Evolutionary conservation across 2,329 filamentous ascomycete species (phyloP).

Genomic region (Geosmithia putterillii): DNA sequence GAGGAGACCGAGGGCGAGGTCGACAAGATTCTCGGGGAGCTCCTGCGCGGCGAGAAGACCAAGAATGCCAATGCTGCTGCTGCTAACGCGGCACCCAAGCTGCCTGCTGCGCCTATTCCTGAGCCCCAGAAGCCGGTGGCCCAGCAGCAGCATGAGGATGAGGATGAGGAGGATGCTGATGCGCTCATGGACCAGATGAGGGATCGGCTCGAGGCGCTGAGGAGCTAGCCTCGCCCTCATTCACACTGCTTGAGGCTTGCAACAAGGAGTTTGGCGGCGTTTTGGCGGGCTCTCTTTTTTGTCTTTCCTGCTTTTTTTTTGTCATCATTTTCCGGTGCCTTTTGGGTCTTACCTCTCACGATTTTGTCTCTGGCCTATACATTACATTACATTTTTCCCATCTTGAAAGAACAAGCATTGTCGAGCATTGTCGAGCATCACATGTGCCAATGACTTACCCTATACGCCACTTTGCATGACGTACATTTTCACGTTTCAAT

Average conservation of each 20-base stretch:
- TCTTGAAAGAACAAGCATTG: too few relatives aligned
- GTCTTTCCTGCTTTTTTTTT: too few relatives aligned
- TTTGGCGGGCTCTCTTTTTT: too few relatives aligned
- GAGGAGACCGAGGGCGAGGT: slow-evolving; percentile 70
- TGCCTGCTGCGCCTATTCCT: slow-evolving; percentile 42
- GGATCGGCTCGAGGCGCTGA: slow-evolving; percentile 76
- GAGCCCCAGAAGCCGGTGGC: slow-evolving; percentile 42
- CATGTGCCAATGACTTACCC: too few relatives aligned
- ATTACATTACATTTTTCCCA: too few relatives aligned
- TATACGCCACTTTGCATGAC: too few relatives aligned
- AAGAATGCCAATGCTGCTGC: slow-evolving; percentile 49
- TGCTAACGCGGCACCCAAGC: slow-evolving; percentile 48
- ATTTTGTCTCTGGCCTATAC: too few relatives aligned
- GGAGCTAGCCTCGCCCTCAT: slow-evolving; percentile 45
- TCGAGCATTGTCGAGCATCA: too few relatives aligned
- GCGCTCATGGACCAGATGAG: slow-evolving; percentile 92
- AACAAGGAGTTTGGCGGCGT: not conserved
- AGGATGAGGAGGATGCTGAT: slow-evolving; percentile 78
- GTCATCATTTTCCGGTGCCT: too few relatives aligned
- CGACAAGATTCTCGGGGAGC: slow-evolving; percentile 84
- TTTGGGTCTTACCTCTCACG: too few relatives aligned
- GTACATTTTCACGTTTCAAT: too few relatives aligned
- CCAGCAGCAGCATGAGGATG: slow-evolving; percentile 41
- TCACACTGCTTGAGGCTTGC: not conserved
- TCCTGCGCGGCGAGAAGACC: slow-evolving; percentile 69